Evolutionary conservation across 352 stramenopile species (phyloP), one percentile per base, ranked within the genome.

Genomic region (Discostella stelligera): DNA sequence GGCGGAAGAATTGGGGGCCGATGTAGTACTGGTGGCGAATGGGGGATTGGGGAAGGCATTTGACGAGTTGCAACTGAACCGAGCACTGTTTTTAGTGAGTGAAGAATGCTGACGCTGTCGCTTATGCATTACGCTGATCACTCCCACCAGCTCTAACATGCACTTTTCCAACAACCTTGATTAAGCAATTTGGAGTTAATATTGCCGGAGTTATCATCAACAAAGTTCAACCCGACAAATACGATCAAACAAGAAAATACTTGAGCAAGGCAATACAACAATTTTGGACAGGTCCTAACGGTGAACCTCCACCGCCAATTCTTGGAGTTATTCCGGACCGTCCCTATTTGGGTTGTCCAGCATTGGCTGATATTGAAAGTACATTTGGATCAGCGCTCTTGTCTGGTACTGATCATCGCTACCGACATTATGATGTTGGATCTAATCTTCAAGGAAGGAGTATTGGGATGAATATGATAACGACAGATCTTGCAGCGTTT

Each of bases 201-300:
- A 91, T 98, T 66, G 89, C 91, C 8, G 96, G 95, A 46, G 95
- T 98, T 37, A 94, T 98, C 74, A 86, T 98, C 41, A 98, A 98
- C 87, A 98, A 98, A 81, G 95, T 98, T 6, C 48, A 83, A 64
- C 87, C 77, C 14, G 83, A 90, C 16, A 91, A 93, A 69, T 82
- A 84, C 20, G 87, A 91, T 14, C 84, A 89, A 77, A 91, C 86
- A 37, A 67, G 79, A 27, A 39, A 85, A n/a, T 91, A 91, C 64
- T 69, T 91, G 16, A 66, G 53, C 44, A 92, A 90, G 66, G 84
- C 77, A 5, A 79, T 90, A 49, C 14, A 84, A 27, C 23, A 84
- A 18, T 64, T 77, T 23, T 93, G 87, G 87, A 84, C 63, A 32
- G 73, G 85, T 60, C 83, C 73, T 3, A 75, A 78, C 41, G 68